Percentiles rank a stretch among this genome's conserved stretches.
Evolutionary conservation across 331 rosid genomes (phyloP).

Genomic region (Acacia pycnantha): DNA sequence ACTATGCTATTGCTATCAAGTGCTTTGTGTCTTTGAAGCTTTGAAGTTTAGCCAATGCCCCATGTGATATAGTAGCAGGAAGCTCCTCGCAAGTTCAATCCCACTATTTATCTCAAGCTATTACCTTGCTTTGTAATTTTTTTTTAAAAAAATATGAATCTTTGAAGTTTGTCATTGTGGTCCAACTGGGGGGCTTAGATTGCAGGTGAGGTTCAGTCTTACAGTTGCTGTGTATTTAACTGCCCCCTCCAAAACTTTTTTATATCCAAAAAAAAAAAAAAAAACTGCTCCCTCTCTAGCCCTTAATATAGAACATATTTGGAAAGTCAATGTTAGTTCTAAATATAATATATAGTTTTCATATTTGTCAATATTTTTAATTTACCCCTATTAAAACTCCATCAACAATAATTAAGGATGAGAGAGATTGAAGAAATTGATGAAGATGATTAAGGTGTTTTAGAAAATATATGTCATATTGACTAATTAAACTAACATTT

Average conservation of each 20-base stretch:
- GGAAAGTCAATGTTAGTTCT: too few species aligned
- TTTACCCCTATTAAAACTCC: too few species aligned
- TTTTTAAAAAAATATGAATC: background rate
- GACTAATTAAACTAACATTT: too few species aligned
- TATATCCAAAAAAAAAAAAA: too few species aligned
- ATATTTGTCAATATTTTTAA: too few species aligned
- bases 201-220: conserved; percentile 15
- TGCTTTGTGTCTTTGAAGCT: background rate
- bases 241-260: too few species aligned
- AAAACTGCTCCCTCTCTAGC: too few species aligned
- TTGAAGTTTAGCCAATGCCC: background rate
- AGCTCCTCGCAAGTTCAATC: background rate
- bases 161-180: background rate
- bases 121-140: background rate
- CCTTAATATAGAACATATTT: background rate
- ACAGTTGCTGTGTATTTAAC: background rate
- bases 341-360: too few species aligned
- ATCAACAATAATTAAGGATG: too few species aligned
- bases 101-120: background rate
- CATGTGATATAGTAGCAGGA: background rate
- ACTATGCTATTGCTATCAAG: background rate
- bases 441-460: too few species aligned
- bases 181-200: conserved; percentile 4
- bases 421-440: too few species aligned
- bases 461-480: too few species aligned